Evolutionary conservation across 140 eudicot species (phyloP).

Genomic region (Oenanthe javanica): DNA sequence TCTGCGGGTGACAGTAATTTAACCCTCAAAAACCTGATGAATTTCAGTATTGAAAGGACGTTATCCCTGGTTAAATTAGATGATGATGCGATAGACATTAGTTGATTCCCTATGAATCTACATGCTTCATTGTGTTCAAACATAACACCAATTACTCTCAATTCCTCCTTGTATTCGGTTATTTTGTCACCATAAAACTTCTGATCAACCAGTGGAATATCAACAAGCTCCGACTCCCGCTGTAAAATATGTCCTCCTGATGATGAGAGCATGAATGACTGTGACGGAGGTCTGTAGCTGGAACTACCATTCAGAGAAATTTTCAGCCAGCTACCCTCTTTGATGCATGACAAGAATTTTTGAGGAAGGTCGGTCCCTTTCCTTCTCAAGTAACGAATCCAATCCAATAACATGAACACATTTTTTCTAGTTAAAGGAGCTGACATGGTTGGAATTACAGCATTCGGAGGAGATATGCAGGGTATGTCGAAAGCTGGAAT

Average conservation of each 20-base stretch:
- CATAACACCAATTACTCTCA: constrained; percentile 39
- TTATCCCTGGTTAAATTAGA: constrained; percentile 30
- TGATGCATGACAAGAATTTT: constrained; percentile 34
- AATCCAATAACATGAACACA: constrained; percentile 33
- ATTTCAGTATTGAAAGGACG: constrained; percentile 35
- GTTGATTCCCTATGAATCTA: constrained; percentile 40
- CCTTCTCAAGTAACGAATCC: constrained; percentile 32
- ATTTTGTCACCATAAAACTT: constrained; percentile 30
- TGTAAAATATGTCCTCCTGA: constrained; percentile 31
- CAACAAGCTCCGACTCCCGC: constrained; percentile 43
- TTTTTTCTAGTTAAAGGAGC: constrained; percentile 28
- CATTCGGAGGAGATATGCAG: constrained; percentile 38
- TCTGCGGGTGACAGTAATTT: constrained; percentile 14
- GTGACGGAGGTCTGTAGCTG: constrained; percentile 38
- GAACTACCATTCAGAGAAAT: constrained; percentile 26
- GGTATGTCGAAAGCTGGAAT: constrained; percentile 51
- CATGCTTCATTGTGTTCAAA: constrained; percentile 42
- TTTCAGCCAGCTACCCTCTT: constrained; percentile 49
- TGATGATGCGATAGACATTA: constrained; percentile 41
- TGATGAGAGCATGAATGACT: constrained; percentile 39
- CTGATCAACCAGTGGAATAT: constrained; percentile 41
- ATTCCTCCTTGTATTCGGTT: constrained; percentile 34
- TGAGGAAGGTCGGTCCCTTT: constrained; percentile 12
- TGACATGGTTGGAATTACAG: constrained; percentile 37
- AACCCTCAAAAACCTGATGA: constrained; percentile 36